Percentiles rank a stretch among this genome's conserved stretches.
These are phyloP conservation scores for Erodium trifolium DNA, from an alignment of 441 rosid species.

Conservation along the genomic window DNA sequence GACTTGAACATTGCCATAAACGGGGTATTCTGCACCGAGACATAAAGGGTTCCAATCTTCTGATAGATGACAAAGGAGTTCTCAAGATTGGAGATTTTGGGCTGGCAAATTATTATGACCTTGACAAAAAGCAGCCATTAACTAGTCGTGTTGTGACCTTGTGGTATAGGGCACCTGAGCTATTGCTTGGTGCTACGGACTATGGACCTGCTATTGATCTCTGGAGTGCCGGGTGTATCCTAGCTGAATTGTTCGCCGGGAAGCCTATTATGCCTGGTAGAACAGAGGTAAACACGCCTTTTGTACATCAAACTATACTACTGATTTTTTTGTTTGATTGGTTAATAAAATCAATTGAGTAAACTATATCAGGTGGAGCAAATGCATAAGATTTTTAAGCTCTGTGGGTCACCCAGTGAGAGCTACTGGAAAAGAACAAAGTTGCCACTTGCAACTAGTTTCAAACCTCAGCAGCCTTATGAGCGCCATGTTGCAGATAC, in stretches of 20 bases:
- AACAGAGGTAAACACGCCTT: constrained; percentile 56
- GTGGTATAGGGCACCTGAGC: constrained; percentile 97
- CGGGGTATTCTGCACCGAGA: constrained; percentile 87
- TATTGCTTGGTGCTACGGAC: constrained; percentile 83
- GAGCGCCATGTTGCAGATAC: constrained; percentile 80
- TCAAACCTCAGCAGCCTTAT: constrained; percentile 93
- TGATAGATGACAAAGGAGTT: constrained; percentile 79
- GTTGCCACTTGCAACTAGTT: constrained; percentile 90
- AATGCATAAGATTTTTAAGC: constrained; percentile 90
- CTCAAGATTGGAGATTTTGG: constrained; percentile 95
- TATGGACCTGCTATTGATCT: constrained; percentile 87
- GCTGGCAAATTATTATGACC: constrained; percentile 77
- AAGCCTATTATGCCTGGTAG: constrained; percentile 99
- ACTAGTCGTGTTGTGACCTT: constrained; percentile 97
- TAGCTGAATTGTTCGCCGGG: constrained; percentile 90
- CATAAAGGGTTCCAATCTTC: constrained; percentile 89
- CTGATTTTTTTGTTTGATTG: too few species aligned
- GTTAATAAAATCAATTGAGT: background rate
- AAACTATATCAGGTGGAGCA: constrained; percentile 71
- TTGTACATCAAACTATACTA: background rate
- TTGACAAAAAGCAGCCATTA: constrained; percentile 54
- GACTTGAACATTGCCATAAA: constrained; percentile 91
- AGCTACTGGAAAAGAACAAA: constrained; percentile 88
- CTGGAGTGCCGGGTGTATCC: constrained; percentile 96
- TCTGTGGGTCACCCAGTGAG: constrained; percentile 93